Evolutionary conservation across 139 green algal species (phyloP).

Genomic region (Astrephomene gubernaculifera): DNA sequence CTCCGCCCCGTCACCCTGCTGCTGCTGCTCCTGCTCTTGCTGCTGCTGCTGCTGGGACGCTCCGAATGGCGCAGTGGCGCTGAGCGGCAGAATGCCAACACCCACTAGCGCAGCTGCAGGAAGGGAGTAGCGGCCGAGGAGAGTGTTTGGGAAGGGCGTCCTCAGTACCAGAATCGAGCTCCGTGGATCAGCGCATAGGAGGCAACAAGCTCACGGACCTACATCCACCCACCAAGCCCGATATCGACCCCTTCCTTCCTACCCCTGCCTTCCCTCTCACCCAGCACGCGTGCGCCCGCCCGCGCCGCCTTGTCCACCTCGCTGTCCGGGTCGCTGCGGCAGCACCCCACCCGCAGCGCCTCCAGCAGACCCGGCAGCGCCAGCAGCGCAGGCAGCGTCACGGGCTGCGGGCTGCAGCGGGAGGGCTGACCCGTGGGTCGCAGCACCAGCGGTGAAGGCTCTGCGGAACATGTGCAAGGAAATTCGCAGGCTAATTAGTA

Average conservation of each 20-base stretch:
- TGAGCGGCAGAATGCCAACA: background rate
- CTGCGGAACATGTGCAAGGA: too few species aligned
- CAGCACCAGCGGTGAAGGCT: background rate
- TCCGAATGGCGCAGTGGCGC: background rate
- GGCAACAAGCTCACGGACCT: too few species aligned
- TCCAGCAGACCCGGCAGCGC: slow-evolving; percentile 21
- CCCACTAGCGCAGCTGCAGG: slow-evolving; percentile 17
- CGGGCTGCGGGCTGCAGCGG: slow-evolving; percentile 23
- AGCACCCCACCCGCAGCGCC: slow-evolving; percentile 21
- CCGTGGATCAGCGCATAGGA: too few species aligned
- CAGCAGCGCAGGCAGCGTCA: slow-evolving; percentile 12
- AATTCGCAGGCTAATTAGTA: too few species aligned
- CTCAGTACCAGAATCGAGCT: too few species aligned
- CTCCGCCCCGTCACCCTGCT: background rate
- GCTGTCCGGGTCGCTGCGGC: background rate
- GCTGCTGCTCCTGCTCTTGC: background rate
- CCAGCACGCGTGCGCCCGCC: background rate
- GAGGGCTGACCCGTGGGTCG: slow-evolving; percentile 16
- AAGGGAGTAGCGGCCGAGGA: background rate
- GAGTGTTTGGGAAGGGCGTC: background rate
- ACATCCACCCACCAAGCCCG: too few species aligned
- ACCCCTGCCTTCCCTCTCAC: too few species aligned
- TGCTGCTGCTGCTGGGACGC: background rate
- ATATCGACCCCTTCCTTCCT: too few species aligned
- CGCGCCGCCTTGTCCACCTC: background rate